These are phyloP conservation scores for Metroxylon sagu DNA, from an alignment of 176 grass and related monocot species.

Conservation along the genomic window DNA sequence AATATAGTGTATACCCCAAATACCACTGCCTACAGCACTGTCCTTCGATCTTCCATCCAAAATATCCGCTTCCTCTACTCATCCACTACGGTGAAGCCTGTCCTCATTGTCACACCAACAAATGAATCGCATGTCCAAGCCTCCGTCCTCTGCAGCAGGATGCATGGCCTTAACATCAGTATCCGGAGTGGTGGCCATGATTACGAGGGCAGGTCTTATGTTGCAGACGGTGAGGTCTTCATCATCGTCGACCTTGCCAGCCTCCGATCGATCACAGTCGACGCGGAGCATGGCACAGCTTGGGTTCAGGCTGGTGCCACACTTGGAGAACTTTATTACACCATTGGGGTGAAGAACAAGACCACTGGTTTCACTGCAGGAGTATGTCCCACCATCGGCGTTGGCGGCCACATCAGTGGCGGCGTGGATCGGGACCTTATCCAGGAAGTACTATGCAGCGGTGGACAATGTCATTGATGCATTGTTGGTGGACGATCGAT, in stretches of 20 bases:
- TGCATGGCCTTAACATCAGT: not conserved
- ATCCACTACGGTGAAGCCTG: too few relatives aligned
- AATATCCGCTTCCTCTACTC: too few relatives aligned
- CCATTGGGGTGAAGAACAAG: constrained; percentile 17
- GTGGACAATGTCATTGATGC: constrained; percentile 27
- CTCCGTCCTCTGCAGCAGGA: not conserved
- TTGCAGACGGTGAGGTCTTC: constrained; percentile 5
- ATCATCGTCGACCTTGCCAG: constrained; percentile 14
- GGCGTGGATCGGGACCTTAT: constrained; percentile 27
- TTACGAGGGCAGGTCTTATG: constrained; percentile 34
- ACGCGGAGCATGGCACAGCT: constrained; percentile 3
- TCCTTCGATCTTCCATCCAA: too few relatives aligned
- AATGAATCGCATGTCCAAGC: too few relatives aligned
- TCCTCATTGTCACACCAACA: too few relatives aligned
- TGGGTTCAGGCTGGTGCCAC: constrained; percentile 8
- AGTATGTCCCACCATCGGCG: constrained; percentile 18
- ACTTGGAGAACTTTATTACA: constrained; percentile 29
- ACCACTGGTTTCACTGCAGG: constrained; percentile 15
- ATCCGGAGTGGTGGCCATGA: constrained; percentile 28
- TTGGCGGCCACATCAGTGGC: constrained; percentile 32
- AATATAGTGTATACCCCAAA: too few relatives aligned
- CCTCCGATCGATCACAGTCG: constrained; percentile 6
- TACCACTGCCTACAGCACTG: too few relatives aligned
- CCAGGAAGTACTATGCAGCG: constrained; percentile 19
- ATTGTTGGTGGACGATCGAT: constrained; percentile 6